Evolutionary conservation across 2,329 filamentous ascomycete species (phyloP).

Genomic region (Sporothrix curviconia): DNA sequence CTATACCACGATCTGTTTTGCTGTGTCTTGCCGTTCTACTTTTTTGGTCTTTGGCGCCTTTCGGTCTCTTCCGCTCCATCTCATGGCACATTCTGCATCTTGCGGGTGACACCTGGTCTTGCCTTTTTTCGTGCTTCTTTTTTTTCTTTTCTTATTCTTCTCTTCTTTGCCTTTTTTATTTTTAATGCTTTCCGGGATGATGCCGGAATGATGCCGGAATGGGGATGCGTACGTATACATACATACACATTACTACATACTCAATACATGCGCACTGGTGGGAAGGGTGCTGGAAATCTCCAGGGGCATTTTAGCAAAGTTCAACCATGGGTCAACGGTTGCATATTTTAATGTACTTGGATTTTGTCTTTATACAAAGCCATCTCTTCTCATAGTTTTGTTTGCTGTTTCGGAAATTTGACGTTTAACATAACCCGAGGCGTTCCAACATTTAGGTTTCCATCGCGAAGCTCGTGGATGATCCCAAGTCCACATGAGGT

Average conservation of each 20-base stretch:
- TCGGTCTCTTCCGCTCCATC: not conserved
- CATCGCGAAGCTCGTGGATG: no score
- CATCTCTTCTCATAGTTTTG: not conserved
- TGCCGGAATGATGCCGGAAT: not conserved
- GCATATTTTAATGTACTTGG: not conserved
- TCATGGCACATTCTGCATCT: not conserved
- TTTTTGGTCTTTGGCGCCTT: not conserved
- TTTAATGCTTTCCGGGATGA: not conserved
- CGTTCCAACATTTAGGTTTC: no score
- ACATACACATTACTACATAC: no score
- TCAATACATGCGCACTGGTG: not conserved
- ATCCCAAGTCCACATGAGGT: no score
- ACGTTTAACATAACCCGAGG: no score
- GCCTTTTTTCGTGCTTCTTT: not conserved
- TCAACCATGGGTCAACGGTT: not conserved
- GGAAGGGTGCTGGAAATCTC: not conserved
- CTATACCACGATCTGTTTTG: not conserved
- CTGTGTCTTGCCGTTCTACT: not conserved
- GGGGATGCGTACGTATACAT: not conserved
- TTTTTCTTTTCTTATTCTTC: not conserved
- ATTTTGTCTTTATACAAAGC: not conserved
- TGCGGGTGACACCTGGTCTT: no score
- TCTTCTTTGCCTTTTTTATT: slow-evolving; percentile 6
- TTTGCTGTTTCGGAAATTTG: no score
- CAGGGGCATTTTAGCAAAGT: not conserved